phyloP scores from a whole-genome alignment of 345 rosid species.

The Gossypium sturtianum region DNA sequence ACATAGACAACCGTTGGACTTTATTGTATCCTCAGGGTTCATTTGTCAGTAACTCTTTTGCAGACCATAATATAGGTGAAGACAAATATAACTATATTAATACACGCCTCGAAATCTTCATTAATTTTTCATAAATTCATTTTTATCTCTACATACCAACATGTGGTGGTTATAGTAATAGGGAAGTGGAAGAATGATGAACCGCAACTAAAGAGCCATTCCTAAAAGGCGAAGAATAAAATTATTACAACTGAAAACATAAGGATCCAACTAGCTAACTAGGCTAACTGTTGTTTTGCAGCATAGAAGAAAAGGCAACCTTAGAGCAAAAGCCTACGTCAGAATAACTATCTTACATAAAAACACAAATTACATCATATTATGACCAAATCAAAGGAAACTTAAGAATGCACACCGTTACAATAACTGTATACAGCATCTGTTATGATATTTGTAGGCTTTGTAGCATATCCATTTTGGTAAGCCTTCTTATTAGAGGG shows the following conservation, averaged over 20 bases:
- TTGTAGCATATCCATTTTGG: conserved; percentile 42
- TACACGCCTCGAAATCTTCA: no score
- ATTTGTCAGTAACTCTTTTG: no score
- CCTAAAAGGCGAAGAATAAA: background rate
- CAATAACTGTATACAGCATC: conserved; percentile 50
- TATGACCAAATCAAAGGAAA: background rate
- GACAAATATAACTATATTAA: no score
- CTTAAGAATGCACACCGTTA: conserved; percentile 56
- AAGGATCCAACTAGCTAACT: background rate
- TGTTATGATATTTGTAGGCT: conserved; percentile 38
- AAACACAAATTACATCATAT: background rate
- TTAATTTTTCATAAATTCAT: no score
- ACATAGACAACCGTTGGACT: no score
- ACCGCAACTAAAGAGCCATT: background rate
- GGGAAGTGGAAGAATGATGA: background rate
- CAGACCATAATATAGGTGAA: no score
- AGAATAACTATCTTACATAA: background rate
- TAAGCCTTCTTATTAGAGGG: conserved; percentile 25
- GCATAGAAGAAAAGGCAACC: conserved; percentile 5
- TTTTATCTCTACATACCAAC: no score
- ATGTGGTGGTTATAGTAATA: no score
- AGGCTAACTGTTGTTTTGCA: background rate
- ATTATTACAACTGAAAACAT: background rate
- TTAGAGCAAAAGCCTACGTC: background rate
- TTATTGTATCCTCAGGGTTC: no score